Evolutionary conservation across 257 asterid species (phyloP).

Genomic region (Nicotiana attenuata): DNA sequence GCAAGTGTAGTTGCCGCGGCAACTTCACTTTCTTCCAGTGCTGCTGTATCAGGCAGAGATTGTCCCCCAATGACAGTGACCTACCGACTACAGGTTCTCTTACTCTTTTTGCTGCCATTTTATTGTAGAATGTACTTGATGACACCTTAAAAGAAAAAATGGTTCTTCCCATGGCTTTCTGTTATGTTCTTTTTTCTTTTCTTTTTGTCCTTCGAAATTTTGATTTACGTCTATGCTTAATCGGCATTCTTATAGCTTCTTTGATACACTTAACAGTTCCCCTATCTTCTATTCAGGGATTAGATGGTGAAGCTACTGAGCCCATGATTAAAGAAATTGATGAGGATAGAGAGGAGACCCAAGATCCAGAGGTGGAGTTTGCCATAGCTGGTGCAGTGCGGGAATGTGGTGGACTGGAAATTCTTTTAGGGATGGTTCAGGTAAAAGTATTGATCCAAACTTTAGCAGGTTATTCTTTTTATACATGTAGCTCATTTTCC

Average conservation of each 20-base stretch:
- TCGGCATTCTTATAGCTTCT: not conserved
- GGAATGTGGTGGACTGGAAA: constrained; percentile 92
- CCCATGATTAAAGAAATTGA: constrained; percentile 99
- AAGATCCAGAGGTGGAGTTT: constrained; percentile 99
- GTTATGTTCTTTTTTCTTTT: not conserved
- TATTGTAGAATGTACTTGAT: not conserved
- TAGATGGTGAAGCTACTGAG: constrained; percentile 99
- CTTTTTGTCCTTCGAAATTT: not conserved
- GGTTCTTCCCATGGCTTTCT: not conserved
- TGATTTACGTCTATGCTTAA: not conserved
- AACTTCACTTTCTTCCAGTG: constrained; percentile 57
- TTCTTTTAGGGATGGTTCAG: constrained; percentile 91
- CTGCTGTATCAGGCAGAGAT: constrained; percentile 68
- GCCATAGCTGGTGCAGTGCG: constrained; percentile 94
- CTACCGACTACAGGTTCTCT: constrained; percentile 87
- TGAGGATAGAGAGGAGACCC: constrained; percentile 98
- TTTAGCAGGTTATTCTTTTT: not conserved
- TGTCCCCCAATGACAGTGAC: constrained; percentile 97
- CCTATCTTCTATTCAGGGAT: constrained; percentile 48
- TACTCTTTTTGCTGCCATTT: not conserved
- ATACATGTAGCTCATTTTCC: not conserved
- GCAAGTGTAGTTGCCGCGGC: constrained; percentile 62
- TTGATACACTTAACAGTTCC: constrained; percentile 23
- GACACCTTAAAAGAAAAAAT: not conserved
- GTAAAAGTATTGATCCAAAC: constrained; percentile 26